Conservation (phyloP, 225 moss, liverwort and hornwort species). For the Climacium dendroides region DNA sequence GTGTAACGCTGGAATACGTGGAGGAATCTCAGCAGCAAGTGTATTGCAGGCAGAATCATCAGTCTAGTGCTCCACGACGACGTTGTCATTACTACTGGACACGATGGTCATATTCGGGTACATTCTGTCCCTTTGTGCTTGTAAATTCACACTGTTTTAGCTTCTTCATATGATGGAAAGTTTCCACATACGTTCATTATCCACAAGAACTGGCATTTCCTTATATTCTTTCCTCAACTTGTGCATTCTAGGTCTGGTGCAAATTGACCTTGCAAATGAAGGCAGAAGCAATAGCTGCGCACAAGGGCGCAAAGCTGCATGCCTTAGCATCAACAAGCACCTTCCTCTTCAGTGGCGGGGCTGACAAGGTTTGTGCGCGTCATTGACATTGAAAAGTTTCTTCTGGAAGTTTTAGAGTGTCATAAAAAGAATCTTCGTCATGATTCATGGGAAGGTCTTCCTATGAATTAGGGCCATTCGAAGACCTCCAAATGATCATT, state of each 20-base stretch:
- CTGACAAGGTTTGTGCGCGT: slow-evolving; percentile 23
- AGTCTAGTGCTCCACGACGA: slow-evolving; percentile 13
- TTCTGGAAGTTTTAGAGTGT: background rate
- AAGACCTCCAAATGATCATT: background rate
- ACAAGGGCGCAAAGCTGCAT: slow-evolving; percentile 17
- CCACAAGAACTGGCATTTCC: background rate
- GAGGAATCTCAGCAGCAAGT: background rate
- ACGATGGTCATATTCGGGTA: slow-evolving; percentile 33
- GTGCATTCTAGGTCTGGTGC: slow-evolving; percentile 22
- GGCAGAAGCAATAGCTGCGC: slow-evolving; percentile 24
- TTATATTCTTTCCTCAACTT: background rate
- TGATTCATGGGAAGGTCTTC: background rate
- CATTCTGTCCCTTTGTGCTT: background rate
- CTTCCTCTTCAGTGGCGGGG: slow-evolving; percentile 35
- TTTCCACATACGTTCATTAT: background rate
- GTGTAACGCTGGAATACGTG: background rate
- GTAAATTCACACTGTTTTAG: background rate
- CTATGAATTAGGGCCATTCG: background rate
- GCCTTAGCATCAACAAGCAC: slow-evolving; percentile 6
- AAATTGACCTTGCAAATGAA: slow-evolving; percentile 15
- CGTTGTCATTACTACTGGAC: slow-evolving; percentile 14
- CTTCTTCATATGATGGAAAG: background rate
- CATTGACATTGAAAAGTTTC: background rate
- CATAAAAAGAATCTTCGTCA: background rate
- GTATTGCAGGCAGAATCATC: slow-evolving; percentile 19